Conservation (phyloP, 2,329 filamentous ascomycete genomes). For the Xylaria sp. region DNA sequence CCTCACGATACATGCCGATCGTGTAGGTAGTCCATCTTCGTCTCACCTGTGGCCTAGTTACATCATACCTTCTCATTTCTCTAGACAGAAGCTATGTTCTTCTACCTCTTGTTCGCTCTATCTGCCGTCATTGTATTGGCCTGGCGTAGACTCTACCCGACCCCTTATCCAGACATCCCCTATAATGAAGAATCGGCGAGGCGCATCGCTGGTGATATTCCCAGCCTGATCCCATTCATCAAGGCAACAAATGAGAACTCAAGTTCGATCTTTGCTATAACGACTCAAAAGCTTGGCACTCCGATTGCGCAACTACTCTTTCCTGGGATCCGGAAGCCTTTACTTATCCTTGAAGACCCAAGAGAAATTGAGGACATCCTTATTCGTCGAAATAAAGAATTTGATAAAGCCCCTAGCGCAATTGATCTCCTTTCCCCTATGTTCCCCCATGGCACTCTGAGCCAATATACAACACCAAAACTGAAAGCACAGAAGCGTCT, state of each 20-base stretch:
- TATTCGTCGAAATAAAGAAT: slow-evolving; percentile 41
- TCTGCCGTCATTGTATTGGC: slow-evolving; percentile 1
- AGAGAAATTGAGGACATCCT: slow-evolving; percentile 41
- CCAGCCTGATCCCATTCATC: slow-evolving; percentile 24
- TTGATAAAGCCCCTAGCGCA: slow-evolving; percentile 45
- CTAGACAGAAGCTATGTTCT: no score
- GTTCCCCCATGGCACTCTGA: slow-evolving; percentile 45
- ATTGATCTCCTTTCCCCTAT: slow-evolving; percentile 42
- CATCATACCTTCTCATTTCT: no score
- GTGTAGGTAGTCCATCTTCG: no score
- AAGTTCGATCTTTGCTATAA: slow-evolving; percentile 17
- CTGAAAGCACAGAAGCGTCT: no score
- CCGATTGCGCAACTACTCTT: slow-evolving; percentile 36
- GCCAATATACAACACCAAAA: slow-evolving; percentile 43
- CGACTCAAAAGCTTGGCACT: slow-evolving; percentile 22
- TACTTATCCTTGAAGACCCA: slow-evolving; percentile 39
- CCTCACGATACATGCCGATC: no score
- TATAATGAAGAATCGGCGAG: slow-evolving; percentile 34
- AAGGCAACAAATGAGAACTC: slow-evolving; percentile 21
- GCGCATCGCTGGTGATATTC: slow-evolving; percentile 32
- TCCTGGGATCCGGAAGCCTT: slow-evolving; percentile 35
- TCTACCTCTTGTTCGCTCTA: no score
- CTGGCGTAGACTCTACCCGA: slow-evolving; percentile 33
- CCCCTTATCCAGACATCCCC: slow-evolving; percentile 35
- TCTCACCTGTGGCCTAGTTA: no score